Evolutionary conservation across 2,329 filamentous ascomycete species (phyloP), one percentile per base, ranked within the genome.

Genomic region (Seiridium unicorne): DNA sequence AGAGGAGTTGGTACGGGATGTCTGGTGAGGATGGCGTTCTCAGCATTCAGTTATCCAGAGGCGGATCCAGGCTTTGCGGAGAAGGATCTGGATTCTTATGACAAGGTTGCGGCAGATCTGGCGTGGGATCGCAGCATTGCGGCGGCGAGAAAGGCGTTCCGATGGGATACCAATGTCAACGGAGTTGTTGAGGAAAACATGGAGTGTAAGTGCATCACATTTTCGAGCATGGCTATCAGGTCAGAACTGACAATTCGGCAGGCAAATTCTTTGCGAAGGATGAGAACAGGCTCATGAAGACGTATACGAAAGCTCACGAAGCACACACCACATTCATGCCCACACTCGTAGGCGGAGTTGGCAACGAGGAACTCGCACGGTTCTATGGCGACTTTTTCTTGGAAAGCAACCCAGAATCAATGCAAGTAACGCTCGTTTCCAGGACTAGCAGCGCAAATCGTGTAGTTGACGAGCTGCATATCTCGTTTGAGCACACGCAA

Each of bases 321-420:
- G 88, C 88, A 0, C 89, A 90, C 63, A 87, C 90, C 10, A 90
- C 89, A 51, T 83, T 90, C 70, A 78, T 90, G 32, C 87, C 89
- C 0, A 91, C 88, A 0, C 64, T 86, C 38, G 84, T 82, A 0
- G 89, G 89, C 6, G 89, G 86, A 1, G 81, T 89, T 26, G 88
- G 88, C 0, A 77, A 84, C 40, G 76, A 78, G 3, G 77, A 80
- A 7, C 76, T 91, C 1, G 81, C 83, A 38, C 74, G 80, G 3
- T 91, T 91, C 73, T 91, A 91, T 72, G 77, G 79, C 0, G 72
- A 88, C 60, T 85, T 87, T 64, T 91, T 91, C 74, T 81, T 89
- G 62, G 81, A 81, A 67, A 78, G 76, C 44, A 90, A 89, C 59
- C 87, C 89, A 0, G 74, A 80, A 0, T 86, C 88, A 5, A 82